phyloP scores from a whole-genome alignment of 768 basidiomycete species.

The Lactifluus pinguis region DNA sequence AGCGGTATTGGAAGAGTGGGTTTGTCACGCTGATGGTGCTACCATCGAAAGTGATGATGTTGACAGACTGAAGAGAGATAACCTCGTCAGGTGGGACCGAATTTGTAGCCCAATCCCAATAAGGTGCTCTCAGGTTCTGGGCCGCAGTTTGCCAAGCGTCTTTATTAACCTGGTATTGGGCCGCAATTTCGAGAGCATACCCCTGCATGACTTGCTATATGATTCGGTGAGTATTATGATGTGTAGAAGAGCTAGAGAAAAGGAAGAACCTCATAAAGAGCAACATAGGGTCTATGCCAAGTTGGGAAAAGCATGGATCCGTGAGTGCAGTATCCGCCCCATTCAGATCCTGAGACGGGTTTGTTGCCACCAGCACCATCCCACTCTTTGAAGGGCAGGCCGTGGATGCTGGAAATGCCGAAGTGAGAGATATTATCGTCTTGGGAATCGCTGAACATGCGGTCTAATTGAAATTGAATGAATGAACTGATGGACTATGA shows the following conservation, averaged over 20 bases:
- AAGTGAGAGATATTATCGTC: conserved; percentile 32
- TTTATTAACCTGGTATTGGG: conserved; percentile 27
- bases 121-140: conserved; percentile 32
- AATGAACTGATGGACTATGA: too few relatives aligned
- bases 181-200: conserved; percentile 34
- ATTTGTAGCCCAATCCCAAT: conserved; percentile 44
- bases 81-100: conserved; percentile 33
- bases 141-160: conserved; percentile 30
- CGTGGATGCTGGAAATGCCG: conserved; percentile 44
- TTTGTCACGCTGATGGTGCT: conserved; percentile 24
- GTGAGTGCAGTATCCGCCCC: conserved; percentile 50
- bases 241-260: not conserved
- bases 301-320: conserved; percentile 45
- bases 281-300: conserved; percentile 47
- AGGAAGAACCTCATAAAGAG: conserved; percentile 38
- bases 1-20: conserved; percentile 29
- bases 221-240: not conserved
- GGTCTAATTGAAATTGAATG: conserved; percentile 20
- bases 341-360: conserved; percentile 22
- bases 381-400: conserved; percentile 39
- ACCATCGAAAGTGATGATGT: conserved; percentile 30
- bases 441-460: conserved; percentile 28
- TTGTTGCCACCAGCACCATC: conserved; percentile 29
- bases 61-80: conserved; percentile 27
- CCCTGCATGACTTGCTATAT: conserved; percentile 39